Evolutionary conservation across 2,329 filamentous ascomycete species (phyloP), one percentile per base, ranked within the genome.

Genomic region (Aspergillus neotritici): DNA sequence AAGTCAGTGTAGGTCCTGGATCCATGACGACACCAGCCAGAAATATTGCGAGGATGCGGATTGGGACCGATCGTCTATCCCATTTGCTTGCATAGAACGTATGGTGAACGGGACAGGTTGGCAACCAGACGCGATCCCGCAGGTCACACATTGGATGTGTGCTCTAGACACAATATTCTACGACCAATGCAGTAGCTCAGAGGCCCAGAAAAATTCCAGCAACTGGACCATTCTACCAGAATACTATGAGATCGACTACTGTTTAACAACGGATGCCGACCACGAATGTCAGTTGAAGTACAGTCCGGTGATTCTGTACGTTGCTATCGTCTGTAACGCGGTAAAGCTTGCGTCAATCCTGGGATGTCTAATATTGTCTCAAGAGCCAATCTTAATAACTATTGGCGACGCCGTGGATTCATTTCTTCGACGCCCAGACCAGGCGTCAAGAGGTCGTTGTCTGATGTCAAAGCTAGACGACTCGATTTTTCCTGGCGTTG

Each of bases 351-450:
- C 15, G 8, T 44, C 37, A 25, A 48, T 48, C 31, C 15, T 44
- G 14, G 12, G 40, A 4, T 30, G 13, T 9, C 31, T 41, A 6
- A 14, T 29, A 4, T 14, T 38, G 4, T 12, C 29, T 9, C 37
- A 37, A 16, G 35, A 44, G 12, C 31, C 30, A 11, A 37, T 41
- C 4, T 31, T 44, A 9, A 16, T 33, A 12, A 67, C 63, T 1
- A 51, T 64, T 6, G 66, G 65, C 10, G 65, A 68, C 47, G 63
- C 60, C 2, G 56, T 68, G 12, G 51, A 58, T n/a, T 67, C 64
- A 0, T 69, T 69, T 40, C 46, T 68, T 5, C 47, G 48, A 16
- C 28, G 49, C 4, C 58, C 57, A 0, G 66, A 69, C 46, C 46
- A 42, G 1, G 57, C 49, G 1, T 65, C 61, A 0, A 40, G 48